Evolutionary conservation across 2,329 filamentous ascomycete species (phyloP).

Genomic region (Fusarium guadeloupense): DNA sequence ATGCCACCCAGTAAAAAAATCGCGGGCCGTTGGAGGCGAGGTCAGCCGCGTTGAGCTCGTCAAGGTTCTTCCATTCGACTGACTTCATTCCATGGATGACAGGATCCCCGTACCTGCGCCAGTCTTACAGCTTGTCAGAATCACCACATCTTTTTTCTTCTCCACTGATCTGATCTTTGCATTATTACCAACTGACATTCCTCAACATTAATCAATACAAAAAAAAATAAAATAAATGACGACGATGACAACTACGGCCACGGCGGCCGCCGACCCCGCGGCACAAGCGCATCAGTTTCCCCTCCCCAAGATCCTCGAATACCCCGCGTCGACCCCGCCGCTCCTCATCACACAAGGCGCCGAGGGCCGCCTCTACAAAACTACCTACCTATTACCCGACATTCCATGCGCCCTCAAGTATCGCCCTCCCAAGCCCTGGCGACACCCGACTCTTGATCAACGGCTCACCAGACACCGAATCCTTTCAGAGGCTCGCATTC

Average conservation of each 20-base stretch:
- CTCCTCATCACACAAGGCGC: slow-evolving; percentile 89
- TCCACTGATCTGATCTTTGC: slow-evolving; percentile 11
- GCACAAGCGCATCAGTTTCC: slow-evolving; percentile 50
- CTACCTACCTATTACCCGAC: slow-evolving; percentile 75
- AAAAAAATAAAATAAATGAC: slow-evolving; percentile 1
- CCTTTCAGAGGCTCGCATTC: slow-evolving; percentile 85
- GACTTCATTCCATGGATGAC: slow-evolving; percentile 34
- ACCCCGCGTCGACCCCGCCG: slow-evolving; percentile 68
- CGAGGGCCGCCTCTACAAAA: slow-evolving; percentile 93
- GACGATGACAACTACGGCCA: slow-evolving; percentile 13
- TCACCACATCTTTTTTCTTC: slow-evolving; percentile 22
- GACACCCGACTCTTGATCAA: slow-evolving; percentile 87
- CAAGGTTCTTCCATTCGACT: slow-evolving; percentile 15
- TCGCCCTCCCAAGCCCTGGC: slow-evolving; percentile 89
- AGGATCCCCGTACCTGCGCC: slow-evolving; percentile 35
- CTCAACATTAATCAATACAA: slow-evolving; percentile 7
- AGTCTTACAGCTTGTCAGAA: slow-evolving; percentile 35
- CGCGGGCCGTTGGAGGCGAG: slow-evolving; percentile 28
- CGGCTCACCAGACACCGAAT: slow-evolving; percentile 88
- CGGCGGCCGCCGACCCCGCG: slow-evolving; percentile 29
- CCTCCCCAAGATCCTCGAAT: slow-evolving; percentile 72
- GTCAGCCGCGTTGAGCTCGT: slow-evolving; percentile 13
- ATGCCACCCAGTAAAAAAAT: slow-evolving; percentile 31
- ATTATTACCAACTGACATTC: slow-evolving; percentile 8
- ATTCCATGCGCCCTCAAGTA: slow-evolving; percentile 86